These are phyloP conservation scores for Oxytropis ochrocephala DNA, from an alignment of 306 rosid species.

Conservation along the genomic window DNA sequence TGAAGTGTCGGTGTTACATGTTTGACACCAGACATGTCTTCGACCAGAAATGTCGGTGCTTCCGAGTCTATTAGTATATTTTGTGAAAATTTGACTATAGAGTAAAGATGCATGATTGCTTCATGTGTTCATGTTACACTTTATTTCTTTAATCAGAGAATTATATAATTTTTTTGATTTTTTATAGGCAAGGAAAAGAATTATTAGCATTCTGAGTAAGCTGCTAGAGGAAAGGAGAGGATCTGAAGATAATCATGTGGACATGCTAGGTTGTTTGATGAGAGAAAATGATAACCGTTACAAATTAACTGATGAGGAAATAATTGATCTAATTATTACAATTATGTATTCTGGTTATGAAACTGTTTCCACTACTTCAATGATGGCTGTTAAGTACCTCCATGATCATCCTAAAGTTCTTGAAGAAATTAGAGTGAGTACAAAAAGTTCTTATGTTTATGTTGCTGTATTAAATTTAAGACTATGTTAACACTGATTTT, in stretches of 20 bases:
- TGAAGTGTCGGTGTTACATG: too few species aligned
- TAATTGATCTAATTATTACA: slow-evolving; percentile 79
- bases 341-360: slow-evolving; percentile 93
- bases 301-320: slow-evolving; percentile 66
- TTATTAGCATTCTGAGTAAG: slow-evolving; percentile 50
- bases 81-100: too few species aligned
- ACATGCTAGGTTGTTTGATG: slow-evolving; percentile 78
- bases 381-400: slow-evolving; percentile 97
- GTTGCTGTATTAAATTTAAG: not conserved
- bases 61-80: too few species aligned
- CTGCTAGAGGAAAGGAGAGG: slow-evolving; percentile 60
- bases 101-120: not conserved
- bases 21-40: too few species aligned
- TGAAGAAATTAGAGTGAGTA: slow-evolving; percentile 82
- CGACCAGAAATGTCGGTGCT: too few species aligned
- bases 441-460: not conserved
- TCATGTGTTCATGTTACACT: not conserved
- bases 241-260: slow-evolving; percentile 41
- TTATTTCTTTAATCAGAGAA: not conserved
- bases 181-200: slow-evolving; percentile 76
- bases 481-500: not conserved
- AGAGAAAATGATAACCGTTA: slow-evolving; percentile 44
- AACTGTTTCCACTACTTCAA: slow-evolving; percentile 94
- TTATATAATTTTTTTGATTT: not conserved
- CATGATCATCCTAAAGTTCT: slow-evolving; percentile 86